These are phyloP conservation scores for Linnemannia zychae DNA, from an alignment of 192 early-diverging fungal genomes.

Conservation along the genomic window DNA sequence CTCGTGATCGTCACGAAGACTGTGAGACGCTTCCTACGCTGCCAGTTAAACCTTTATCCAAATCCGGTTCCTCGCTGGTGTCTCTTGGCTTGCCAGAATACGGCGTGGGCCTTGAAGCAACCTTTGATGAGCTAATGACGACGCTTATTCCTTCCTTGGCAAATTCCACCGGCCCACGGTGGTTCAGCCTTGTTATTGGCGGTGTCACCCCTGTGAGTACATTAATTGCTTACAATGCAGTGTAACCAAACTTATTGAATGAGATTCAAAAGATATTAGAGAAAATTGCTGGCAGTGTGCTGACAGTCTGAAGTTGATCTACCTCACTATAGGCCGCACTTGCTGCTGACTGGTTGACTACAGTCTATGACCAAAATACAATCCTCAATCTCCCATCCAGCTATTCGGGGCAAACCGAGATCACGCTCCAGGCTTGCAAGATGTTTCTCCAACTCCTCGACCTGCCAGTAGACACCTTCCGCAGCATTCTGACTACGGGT, in stretches of 20 bases:
- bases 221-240: too few relatives aligned
- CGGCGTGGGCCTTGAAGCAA: conserved; percentile 18
- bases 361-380: conserved; percentile 54
- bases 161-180: conserved; percentile 56
- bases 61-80: too few relatives aligned
- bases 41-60: too few relatives aligned
- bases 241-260: too few relatives aligned
- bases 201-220: conserved; percentile 70
- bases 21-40: too few relatives aligned
- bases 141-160: conserved; percentile 28
- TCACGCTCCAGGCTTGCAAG: conserved; percentile 58
- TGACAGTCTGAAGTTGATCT: too few relatives aligned
- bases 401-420: conserved; percentile 58
- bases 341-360: conserved; percentile 59
- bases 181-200: conserved; percentile 73
- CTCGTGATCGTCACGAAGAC: too few relatives aligned
- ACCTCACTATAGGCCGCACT: too few relatives aligned
- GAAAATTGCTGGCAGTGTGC: too few relatives aligned
- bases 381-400: conserved; percentile 49
- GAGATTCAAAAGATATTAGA: too few relatives aligned
- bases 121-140: conserved; percentile 18
- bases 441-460: conserved; percentile 64
- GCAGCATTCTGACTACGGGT: conserved; percentile 64
- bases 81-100: too few relatives aligned
- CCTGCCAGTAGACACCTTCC: conserved; percentile 49